These are phyloP conservation scores for Thyridium curvatum DNA, from an alignment of 2,329 filamentous ascomycete genomes.

Conservation along the genomic window DNA sequence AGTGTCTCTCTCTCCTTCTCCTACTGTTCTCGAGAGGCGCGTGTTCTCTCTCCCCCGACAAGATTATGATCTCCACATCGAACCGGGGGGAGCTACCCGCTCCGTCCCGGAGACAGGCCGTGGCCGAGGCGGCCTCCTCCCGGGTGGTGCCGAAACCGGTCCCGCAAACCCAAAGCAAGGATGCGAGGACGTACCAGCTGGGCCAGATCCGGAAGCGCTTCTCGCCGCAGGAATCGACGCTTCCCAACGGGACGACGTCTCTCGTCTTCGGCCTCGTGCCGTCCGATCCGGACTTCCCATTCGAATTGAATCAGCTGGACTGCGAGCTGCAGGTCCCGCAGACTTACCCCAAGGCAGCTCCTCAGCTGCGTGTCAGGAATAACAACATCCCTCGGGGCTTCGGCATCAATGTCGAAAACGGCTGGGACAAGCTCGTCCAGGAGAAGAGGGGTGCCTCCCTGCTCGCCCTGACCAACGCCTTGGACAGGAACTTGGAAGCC, in stretches of 20 bases:
- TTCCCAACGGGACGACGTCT: slow-evolving; percentile 43
- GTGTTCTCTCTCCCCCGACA: not conserved
- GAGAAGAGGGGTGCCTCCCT: slow-evolving; percentile 52
- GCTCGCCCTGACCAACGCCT: slow-evolving; percentile 57
- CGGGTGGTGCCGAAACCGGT: slow-evolving; percentile 59
- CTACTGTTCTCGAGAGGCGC: not conserved
- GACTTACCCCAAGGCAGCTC: slow-evolving; percentile 52
- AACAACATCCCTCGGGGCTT: slow-evolving; percentile 55
- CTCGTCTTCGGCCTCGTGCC: slow-evolving; percentile 61
- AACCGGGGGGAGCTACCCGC: not conserved
- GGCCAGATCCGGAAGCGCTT: slow-evolving; percentile 66
- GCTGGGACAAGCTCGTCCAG: slow-evolving; percentile 60
- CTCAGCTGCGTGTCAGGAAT: slow-evolving; percentile 51
- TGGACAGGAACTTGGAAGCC: slow-evolving; percentile 67
- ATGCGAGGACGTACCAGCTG: slow-evolving; percentile 70
- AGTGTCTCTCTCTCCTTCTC: not conserved
- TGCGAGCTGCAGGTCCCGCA: slow-evolving; percentile 62
- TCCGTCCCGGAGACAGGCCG: slow-evolving; percentile 31
- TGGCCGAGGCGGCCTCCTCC: slow-evolving; percentile 33
- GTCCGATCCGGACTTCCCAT: slow-evolving; percentile 80
- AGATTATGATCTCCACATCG: not conserved
- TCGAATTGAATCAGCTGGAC: slow-evolving; percentile 62
- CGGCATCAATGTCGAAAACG: slow-evolving; percentile 68
- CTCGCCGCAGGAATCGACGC: slow-evolving; percentile 36
- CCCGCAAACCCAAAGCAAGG: slow-evolving; percentile 54